These are phyloP conservation scores for Sinapis alba DNA, from an alignment of 441 rosid species.

Conservation along the genomic window DNA sequence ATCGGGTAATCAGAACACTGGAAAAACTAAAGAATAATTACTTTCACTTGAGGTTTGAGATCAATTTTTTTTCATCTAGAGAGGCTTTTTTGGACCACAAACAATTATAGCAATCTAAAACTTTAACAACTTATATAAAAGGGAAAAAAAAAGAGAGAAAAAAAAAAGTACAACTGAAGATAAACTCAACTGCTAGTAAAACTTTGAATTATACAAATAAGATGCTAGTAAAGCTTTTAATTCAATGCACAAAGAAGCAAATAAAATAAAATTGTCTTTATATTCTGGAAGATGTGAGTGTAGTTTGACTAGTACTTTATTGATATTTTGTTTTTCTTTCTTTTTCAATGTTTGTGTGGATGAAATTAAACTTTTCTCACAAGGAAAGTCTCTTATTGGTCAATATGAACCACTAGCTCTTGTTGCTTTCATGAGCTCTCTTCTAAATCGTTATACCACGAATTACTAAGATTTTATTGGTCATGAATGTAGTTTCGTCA, in stretches of 20 bases:
- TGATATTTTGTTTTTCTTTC: background rate
- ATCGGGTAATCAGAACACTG: background rate
- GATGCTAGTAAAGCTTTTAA: background rate
- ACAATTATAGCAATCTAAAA: no score
- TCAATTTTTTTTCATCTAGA: background rate
- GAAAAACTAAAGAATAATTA: background rate
- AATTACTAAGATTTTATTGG: background rate
- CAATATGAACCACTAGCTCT: background rate
- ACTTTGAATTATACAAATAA: background rate
- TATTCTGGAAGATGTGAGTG: slow-evolving; percentile 2
- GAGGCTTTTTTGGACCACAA: background rate
- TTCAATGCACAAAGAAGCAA: background rate
- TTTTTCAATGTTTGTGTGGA: background rate
- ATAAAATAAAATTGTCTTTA: background rate
- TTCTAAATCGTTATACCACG: background rate
- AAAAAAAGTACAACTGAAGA: no score
- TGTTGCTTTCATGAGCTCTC: background rate
- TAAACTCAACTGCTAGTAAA: no score
- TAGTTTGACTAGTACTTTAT: slow-evolving; percentile 6
- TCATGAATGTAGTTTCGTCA: background rate
- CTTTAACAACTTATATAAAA: no score
- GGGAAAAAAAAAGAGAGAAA: no score
- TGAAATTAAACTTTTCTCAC: background rate
- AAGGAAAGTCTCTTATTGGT: slow-evolving; percentile 13
- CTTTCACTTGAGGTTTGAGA: background rate